Percentiles rank a stretch among this genome's conserved stretches.
Evolutionary conservation across 371 early-diverging fungal genomes (phyloP).

Genomic region (Chytridium lagenaria): DNA sequence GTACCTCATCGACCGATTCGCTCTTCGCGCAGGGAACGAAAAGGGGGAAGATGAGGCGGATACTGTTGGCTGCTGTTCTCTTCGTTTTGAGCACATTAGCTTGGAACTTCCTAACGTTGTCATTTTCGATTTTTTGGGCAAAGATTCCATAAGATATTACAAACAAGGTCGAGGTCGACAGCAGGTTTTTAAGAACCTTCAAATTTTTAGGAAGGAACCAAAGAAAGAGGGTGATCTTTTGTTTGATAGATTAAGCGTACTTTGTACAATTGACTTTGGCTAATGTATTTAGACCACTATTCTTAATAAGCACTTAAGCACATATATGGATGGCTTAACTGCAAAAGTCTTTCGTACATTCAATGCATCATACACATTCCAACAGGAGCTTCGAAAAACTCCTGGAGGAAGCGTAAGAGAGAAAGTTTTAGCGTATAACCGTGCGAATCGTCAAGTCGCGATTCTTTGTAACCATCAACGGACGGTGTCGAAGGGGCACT

Average conservation of each 20-base stretch:
- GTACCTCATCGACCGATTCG: constrained; percentile 93
- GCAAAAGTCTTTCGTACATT: constrained; percentile 99
- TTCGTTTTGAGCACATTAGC: constrained; percentile 90
- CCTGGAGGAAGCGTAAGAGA: constrained; percentile 74
- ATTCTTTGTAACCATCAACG: constrained; percentile 98
- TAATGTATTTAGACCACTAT: constrained; percentile 67
- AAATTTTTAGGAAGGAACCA: constrained; percentile 81
- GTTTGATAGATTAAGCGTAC: constrained; percentile 89
- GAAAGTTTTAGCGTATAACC: constrained; percentile 91
- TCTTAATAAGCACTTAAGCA: constrained; percentile 88
- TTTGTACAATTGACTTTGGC: constrained; percentile 77
- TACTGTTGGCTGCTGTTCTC: constrained; percentile 97
- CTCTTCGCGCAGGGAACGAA: constrained; percentile 97
- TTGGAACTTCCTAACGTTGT: constrained; percentile 71
- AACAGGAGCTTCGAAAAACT: constrained; percentile 78
- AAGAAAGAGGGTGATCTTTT: constrained; percentile 76
- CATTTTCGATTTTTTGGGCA: constrained; percentile 96
- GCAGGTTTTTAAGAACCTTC: constrained; percentile 91
- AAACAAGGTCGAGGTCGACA: constrained; percentile 83
- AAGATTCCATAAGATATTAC: constrained; percentile 95
- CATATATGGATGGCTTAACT: constrained; percentile 88
- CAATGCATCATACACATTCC: constrained; percentile 95
- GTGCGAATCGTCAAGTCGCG: constrained; percentile 96
- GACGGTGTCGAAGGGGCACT: constrained; percentile 81
- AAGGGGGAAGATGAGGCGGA: constrained; percentile 97